Conservation (phyloP, 2,329 filamentous ascomycete genomes). For the Exserohilum turcica region DNA sequence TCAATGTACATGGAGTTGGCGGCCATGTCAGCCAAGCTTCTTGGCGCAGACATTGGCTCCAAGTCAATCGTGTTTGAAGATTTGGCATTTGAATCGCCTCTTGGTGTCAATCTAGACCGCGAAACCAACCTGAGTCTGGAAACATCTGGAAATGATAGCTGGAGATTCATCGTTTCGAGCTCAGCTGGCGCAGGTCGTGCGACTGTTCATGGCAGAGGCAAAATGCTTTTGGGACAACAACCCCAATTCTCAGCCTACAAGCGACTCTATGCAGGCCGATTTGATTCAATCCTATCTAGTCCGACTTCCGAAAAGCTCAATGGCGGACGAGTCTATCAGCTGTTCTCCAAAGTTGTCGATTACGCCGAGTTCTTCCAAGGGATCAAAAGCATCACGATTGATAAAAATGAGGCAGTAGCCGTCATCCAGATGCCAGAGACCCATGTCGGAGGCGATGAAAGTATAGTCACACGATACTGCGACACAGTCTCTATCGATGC, state of each 20-base stretch:
- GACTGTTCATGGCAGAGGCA: slow-evolving; percentile 11
- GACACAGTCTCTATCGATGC: slow-evolving; percentile 24
- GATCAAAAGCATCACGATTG: slow-evolving; percentile 18
- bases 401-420: slow-evolving; percentile 18
- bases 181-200: slow-evolving; percentile 1
- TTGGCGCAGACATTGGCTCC: slow-evolving; percentile 2
- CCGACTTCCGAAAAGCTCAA: slow-evolving; percentile 15
- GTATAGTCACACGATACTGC: slow-evolving; percentile 11
- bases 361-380: slow-evolving; percentile 21
- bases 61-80: slow-evolving; percentile 14
- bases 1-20: slow-evolving; percentile 29
- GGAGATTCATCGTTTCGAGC: slow-evolving; percentile 10
- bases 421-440: slow-evolving; percentile 7
- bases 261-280: slow-evolving; percentile 13
- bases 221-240: slow-evolving; percentile 1
- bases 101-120: slow-evolving; percentile 13
- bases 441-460: slow-evolving; percentile 17
- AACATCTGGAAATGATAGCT: not conserved
- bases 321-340: slow-evolving; percentile 17
- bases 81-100: slow-evolving; percentile 13
- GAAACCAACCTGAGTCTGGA: slow-evolving; percentile 5
- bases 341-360: slow-evolving; percentile 23
- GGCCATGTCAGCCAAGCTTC: slow-evolving; percentile 15
- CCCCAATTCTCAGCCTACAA: slow-evolving; percentile 14
- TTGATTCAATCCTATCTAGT: slow-evolving; percentile 3